phyloP scores from a whole-genome alignment of 2,329 filamentous ascomycete genomes.

The Fusarium pilosicola region DNA sequence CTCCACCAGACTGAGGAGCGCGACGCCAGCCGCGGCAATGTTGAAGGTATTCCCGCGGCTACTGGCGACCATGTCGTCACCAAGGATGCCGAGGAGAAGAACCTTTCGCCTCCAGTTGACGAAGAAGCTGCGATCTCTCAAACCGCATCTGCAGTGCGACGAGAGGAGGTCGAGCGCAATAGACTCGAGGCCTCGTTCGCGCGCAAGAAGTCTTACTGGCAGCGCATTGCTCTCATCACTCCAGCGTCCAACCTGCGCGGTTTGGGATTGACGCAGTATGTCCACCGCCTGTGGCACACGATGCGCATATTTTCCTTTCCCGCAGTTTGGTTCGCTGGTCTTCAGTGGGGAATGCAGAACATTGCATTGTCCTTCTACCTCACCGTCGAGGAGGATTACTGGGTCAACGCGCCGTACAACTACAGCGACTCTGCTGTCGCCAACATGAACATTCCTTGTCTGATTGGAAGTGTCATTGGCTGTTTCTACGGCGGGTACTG shows the following conservation, averaged over 20 bases:
- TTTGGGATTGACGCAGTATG: conserved; percentile 64
- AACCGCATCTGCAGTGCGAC: conserved; percentile 24
- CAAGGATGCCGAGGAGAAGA: conserved; percentile 20
- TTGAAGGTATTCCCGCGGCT: conserved; percentile 25
- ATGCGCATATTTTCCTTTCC: conserved; percentile 67
- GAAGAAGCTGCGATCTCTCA: conserved; percentile 17
- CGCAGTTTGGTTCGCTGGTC: conserved; percentile 65
- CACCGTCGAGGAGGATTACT: conserved; percentile 66
- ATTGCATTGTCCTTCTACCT: conserved; percentile 70
- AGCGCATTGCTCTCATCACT: conserved; percentile 66
- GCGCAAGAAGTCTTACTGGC: conserved; percentile 60
- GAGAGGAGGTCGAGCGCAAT: conserved; percentile 30
- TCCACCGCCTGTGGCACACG: conserved; percentile 62
- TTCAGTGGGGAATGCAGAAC: conserved; percentile 69
- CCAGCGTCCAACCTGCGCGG: conserved; percentile 64
- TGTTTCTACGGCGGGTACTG: conserved; percentile 67
- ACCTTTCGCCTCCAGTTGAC: background rate
- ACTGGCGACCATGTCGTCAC: background rate
- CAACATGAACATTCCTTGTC: conserved; percentile 66
- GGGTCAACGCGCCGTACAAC: conserved; percentile 63
- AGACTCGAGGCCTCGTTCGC: conserved; percentile 40
- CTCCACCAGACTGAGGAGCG: conserved; percentile 22
- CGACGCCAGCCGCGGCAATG: conserved; percentile 9
- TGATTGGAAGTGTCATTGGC: conserved; percentile 64
- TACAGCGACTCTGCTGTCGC: conserved; percentile 64